Evolutionary conservation across 192 early-diverging fungal genomes (phyloP).

Genomic region (Entomortierella beljakovae): DNA sequence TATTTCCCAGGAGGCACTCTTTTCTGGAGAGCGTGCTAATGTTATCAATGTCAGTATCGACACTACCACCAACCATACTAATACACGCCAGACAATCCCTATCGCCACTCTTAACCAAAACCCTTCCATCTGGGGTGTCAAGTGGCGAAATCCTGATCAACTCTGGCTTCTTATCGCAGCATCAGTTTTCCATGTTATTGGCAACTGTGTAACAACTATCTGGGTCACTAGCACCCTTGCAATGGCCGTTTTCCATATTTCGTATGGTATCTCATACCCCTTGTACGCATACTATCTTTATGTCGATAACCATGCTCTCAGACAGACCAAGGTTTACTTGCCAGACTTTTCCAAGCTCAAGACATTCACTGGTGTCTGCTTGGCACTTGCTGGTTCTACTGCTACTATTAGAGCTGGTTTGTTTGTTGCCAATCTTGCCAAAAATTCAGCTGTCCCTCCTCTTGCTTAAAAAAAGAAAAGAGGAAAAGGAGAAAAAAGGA

Average conservation of each 20-base stretch:
- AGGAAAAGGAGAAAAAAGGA: not conserved
- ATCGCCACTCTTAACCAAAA: conserved; percentile 35
- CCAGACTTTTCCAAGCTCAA: conserved; percentile 47
- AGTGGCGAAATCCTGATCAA: conserved; percentile 51
- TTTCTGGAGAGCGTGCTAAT: conserved; percentile 19
- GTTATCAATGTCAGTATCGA: conserved; percentile 16
- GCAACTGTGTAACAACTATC: conserved; percentile 58
- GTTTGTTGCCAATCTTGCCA: conserved; percentile 22
- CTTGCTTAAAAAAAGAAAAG: not conserved
- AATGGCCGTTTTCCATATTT: conserved; percentile 49
- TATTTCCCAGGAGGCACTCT: not conserved
- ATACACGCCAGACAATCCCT: not conserved
- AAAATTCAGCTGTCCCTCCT: not conserved
- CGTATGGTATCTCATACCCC: conserved; percentile 39
- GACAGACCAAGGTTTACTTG: conserved; percentile 53
- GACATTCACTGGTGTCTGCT: conserved; percentile 12
- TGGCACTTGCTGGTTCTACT: conserved; percentile 28
- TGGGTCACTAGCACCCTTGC: conserved; percentile 36
- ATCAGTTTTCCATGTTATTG: conserved; percentile 49
- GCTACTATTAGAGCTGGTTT: conserved; percentile 43
- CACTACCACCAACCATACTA: conserved; percentile 1
- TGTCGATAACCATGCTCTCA: conserved; percentile 54
- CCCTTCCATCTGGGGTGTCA: conserved; percentile 33
- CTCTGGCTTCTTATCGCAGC: conserved; percentile 44
- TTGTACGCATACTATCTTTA: conserved; percentile 56